A percentile compares a stretch with the other conserved stretches of the same genome.
These are phyloP conservation scores for Trichoderma asperelloides DNA, from an alignment of 495 filamentous ascomycete genomes.

Conservation along the genomic window DNA sequence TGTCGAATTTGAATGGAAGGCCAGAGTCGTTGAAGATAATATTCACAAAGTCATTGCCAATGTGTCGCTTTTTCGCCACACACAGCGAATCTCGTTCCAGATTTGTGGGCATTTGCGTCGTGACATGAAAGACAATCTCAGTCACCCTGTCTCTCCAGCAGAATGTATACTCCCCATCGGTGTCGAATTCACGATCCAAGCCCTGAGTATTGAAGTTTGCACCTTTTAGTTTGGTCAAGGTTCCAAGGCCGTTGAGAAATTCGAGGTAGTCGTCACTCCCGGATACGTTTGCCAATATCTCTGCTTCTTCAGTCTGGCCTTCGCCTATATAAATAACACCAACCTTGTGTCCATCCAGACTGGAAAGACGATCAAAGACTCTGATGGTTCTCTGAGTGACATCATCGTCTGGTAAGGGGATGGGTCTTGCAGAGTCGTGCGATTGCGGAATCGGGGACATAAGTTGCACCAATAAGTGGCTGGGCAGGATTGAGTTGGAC, in stretches of 20 bases:
- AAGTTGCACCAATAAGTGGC: slow-evolving; percentile 75
- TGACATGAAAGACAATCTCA: slow-evolving; percentile 90
- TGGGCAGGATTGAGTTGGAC: slow-evolving; percentile 56
- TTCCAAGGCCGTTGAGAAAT: slow-evolving; percentile 73
- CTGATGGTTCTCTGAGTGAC: slow-evolving; percentile 65
- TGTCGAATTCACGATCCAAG: slow-evolving; percentile 63
- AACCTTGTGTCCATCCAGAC: slow-evolving; percentile 91
- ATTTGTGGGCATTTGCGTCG: slow-evolving; percentile 93
- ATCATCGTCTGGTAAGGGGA: slow-evolving; percentile 77
- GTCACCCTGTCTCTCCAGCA: slow-evolving; percentile 93
- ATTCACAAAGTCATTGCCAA: slow-evolving; percentile 96
- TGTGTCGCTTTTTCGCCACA: slow-evolving; percentile 83
- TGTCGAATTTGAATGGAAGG: slow-evolving; percentile 75
- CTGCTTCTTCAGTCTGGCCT: slow-evolving; percentile 67
- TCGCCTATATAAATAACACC: slow-evolving; percentile 87
- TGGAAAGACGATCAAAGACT: slow-evolving; percentile 76
- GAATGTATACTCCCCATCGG: slow-evolving; percentile 77
- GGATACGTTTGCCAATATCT: slow-evolving; percentile 75
- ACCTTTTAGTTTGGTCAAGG: slow-evolving; percentile 64
- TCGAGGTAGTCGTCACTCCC: slow-evolving; percentile 79
- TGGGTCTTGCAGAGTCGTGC: slow-evolving; percentile 53
- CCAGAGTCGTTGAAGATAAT: slow-evolving; percentile 97
- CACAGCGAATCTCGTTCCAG: slow-evolving; percentile 63
- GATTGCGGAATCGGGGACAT: slow-evolving; percentile 61
- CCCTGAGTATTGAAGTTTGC: slow-evolving; percentile 91